Percentiles rank a stretch among this genome's conserved stretches.
phyloP scores from a whole-genome alignment of 768 basidiomycete genomes.

The Calocybe cyanea region DNA sequence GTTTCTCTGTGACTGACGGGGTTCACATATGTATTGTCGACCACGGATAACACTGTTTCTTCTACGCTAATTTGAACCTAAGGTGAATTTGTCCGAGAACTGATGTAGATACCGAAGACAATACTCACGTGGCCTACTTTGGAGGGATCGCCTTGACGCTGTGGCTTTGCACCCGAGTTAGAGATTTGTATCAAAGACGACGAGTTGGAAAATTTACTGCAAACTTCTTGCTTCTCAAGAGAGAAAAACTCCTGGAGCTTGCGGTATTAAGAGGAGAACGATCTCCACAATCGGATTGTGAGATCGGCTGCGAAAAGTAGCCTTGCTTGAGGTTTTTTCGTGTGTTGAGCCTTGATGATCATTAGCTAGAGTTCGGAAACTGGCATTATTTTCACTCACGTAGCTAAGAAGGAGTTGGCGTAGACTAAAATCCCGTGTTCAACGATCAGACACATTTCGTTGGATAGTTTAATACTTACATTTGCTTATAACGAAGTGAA shows the following conservation, averaged over 20 bases:
- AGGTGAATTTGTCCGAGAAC: not conserved
- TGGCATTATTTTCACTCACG: constrained; percentile 24
- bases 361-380: not conserved
- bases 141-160: no score
- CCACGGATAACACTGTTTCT: constrained; percentile 5
- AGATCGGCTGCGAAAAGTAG: not conserved
- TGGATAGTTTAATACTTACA: constrained; percentile 22
- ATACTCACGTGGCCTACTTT: not conserved
- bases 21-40: not conserved
- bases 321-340: not conserved
- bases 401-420: constrained; percentile 48
- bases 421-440: constrained; percentile 30
- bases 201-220: not conserved
- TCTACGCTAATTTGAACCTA: constrained; percentile 15
- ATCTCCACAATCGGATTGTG: not conserved
- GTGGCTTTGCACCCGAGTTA: no score
- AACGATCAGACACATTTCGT: not conserved
- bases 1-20: no score
- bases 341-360: not conserved
- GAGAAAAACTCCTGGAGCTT: not conserved
- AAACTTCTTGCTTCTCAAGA: not conserved
- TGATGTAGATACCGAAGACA: not conserved
- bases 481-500: constrained; percentile 53
- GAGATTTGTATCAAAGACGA: no score
- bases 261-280: not conserved